Base-by-base conservation (phyloP, 2,329 filamentous ascomycete genomes). In the Calonectria honghensis region DNA sequence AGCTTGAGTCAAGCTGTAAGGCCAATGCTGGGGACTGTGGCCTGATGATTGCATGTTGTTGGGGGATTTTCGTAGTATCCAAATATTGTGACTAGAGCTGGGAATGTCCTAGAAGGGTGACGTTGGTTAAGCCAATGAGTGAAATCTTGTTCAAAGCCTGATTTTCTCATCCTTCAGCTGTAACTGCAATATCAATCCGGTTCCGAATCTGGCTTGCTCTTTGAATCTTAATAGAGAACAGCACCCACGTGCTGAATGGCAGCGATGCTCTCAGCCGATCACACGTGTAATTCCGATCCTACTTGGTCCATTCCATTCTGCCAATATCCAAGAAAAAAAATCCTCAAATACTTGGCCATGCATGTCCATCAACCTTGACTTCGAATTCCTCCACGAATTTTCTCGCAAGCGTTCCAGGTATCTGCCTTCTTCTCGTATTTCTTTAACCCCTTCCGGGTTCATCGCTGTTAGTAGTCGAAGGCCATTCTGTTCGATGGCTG, bases 1-100 rank as follows among this genome's bases (percentile, higher is more conserved):
- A 50, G 57, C 48, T 52, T 52, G 48, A 61, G 57, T 35, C 24
- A 20, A 41, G 35, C 2, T 59, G 51, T 39, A 24, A 48, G 57
- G 65, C 57, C 37, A 65, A 73, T 57, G 57, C 48, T 29, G 45
- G 66, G 66, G 39, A 59, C 51, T 18, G 27, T 73, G 71, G 71
- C 57, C 71, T 73, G 71, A 73, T 68, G 27, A 27, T 65, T 64
- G 59, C 59, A 61, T 69, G 66, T 61, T 50, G 57, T 50, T 31
- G 41, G 29, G 24, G 59, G 27, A 37, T 20, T 31, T 59, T 50
- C 31, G 67, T 52, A 24, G 45, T 48, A 48, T 24, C 13, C 7
- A n/a, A 48, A 24, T 48, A 24, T 48, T 48, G 45, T 13, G n/a
- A 48, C 9, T 20, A 24, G 45, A 48, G n/a, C 7, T 48, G 45